Evolutionary conservation across 2,329 filamentous ascomycete genomes (phyloP), one percentile per base, ranked within the genome.

Genomic region (Aureobasidium zeae): DNA sequence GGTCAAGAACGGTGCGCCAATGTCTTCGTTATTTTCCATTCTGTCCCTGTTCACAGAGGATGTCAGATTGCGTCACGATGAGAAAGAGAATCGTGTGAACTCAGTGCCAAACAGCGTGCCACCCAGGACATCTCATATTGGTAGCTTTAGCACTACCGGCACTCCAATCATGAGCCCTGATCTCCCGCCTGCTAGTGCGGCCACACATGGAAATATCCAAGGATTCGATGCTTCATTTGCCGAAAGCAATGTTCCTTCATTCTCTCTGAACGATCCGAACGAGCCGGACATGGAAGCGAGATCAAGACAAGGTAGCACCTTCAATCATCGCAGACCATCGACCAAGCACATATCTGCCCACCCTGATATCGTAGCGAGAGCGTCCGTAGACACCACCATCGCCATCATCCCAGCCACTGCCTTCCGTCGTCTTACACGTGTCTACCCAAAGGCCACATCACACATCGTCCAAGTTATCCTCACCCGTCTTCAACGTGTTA

Each of bases 381-480:
- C 91, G 5, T 93, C 87, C 12, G 83, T 93, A 17, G 93, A 98
- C 59, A 98, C 91, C 0, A 98, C 93, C 0, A 95, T 98, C 63
- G 91, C 91, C 5, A 93, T 98, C 51, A 98, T 98, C 46, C 93
- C 93, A 1, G 91, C 91, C 1, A 94, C 87, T 58, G 93, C 91
- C 3, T 98, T 98, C 55, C 79, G 87, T 42, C 80, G 93, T 7
- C 70, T 98, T 41, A 98, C 94, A 38, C 79, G 86, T 57, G 81
- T 95, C 17, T 98, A 96, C 55, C 91, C 91, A 8, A 94, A 93
- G 66, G 88, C 93, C 8, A 95, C 91, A 2, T 83, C 91, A 2
- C 93, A 98, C 57, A 96, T 98, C 51, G 87, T 98, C 5, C 91
- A 98, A 58, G 89, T 98, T 33, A 98, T 98, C 49, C 67, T 98